Evolutionary conservation across 495 filamentous ascomycete genomes (phyloP).

Genomic region (Lasiosphaeris hirsuta): DNA sequence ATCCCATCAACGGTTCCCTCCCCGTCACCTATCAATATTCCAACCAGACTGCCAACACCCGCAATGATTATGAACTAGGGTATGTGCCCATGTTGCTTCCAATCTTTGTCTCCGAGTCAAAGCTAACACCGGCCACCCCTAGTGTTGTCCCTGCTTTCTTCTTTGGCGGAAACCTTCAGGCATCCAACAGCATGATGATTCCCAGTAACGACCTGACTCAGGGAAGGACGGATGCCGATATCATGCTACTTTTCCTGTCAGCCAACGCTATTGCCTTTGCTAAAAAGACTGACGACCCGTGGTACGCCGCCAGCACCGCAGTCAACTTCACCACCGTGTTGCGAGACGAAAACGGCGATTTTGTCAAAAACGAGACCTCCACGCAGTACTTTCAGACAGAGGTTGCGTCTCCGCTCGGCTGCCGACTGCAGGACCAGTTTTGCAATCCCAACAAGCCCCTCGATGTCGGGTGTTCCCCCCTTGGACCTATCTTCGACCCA

Average conservation of each 20-base stretch:
- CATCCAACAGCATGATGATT: slow-evolving; percentile 3
- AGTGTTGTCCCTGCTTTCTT: too few relatives aligned
- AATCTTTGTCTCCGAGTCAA: too few relatives aligned
- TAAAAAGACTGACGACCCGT: background rate
- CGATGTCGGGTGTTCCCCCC: too few relatives aligned
- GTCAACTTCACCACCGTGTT: background rate
- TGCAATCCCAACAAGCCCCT: background rate
- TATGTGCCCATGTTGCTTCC: too few relatives aligned
- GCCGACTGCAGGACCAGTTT: slow-evolving; percentile 2
- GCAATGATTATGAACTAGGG: too few relatives aligned
- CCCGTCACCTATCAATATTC: too few relatives aligned
- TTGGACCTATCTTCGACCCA: too few relatives aligned
- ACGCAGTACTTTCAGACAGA: background rate
- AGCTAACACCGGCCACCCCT: too few relatives aligned
- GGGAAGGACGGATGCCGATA: background rate
- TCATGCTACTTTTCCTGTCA: slow-evolving; percentile 1
- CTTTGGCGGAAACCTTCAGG: too few relatives aligned
- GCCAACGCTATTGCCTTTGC: slow-evolving; percentile 1
- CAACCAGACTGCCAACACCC: too few relatives aligned
- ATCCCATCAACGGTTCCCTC: background rate
- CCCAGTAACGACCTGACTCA: background rate
- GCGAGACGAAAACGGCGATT: background rate
- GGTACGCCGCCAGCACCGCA: background rate
- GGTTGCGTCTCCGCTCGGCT: slow-evolving; percentile 5
- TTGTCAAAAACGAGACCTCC: background rate